Evolutionary conservation across 176 grass and related monocot genomes (phyloP).

Genomic region (Poa annua): DNA sequence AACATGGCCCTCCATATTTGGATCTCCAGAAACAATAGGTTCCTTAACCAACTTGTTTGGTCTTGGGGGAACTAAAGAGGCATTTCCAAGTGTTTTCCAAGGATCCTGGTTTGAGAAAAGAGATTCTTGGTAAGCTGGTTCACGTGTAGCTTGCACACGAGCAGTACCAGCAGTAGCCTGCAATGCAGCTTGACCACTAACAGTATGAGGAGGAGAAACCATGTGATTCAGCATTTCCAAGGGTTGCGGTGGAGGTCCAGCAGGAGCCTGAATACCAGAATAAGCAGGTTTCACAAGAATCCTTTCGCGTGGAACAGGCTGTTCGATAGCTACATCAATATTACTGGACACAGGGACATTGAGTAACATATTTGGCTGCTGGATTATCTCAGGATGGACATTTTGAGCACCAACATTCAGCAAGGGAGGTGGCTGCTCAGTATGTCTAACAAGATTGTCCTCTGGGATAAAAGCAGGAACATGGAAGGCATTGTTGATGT

Average conservation of each 20-base stretch:
- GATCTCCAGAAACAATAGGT: conserved; percentile 41
- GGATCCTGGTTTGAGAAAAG: conserved; percentile 86
- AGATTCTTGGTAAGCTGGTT: conserved; percentile 61
- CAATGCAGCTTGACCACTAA: conserved; percentile 37
- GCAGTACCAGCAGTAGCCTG: conserved; percentile 41
- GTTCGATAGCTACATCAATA: conserved; percentile 30
- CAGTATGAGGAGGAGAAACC: conserved; percentile 46
- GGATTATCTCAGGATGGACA: conserved; percentile 42
- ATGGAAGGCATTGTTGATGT: conserved; percentile 52
- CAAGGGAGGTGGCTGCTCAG: conserved; percentile 37
- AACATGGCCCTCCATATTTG: conserved; percentile 49
- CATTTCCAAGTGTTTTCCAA: conserved; percentile 65
- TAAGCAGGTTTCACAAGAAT: conserved; percentile 43
- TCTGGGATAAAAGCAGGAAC: conserved; percentile 48
- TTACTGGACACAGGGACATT: conserved; percentile 53
- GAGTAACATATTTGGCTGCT: conserved; percentile 40
- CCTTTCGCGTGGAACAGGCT: conserved; percentile 42
- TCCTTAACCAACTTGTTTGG: conserved; percentile 60
- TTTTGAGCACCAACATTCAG: conserved; percentile 39
- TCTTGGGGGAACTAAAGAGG: conserved; percentile 56
- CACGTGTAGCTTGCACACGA: conserved; percentile 38
- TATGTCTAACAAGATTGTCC: conserved; percentile 51
- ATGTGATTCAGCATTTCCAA: conserved; percentile 52
- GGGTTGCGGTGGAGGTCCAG: conserved; percentile 30
- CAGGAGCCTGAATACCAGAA: conserved; percentile 47